Evolutionary conservation across 2,329 filamentous ascomycete genomes (phyloP), one percentile per base, ranked within the genome.

Genomic region (Diaporthe aspalathi): DNA sequence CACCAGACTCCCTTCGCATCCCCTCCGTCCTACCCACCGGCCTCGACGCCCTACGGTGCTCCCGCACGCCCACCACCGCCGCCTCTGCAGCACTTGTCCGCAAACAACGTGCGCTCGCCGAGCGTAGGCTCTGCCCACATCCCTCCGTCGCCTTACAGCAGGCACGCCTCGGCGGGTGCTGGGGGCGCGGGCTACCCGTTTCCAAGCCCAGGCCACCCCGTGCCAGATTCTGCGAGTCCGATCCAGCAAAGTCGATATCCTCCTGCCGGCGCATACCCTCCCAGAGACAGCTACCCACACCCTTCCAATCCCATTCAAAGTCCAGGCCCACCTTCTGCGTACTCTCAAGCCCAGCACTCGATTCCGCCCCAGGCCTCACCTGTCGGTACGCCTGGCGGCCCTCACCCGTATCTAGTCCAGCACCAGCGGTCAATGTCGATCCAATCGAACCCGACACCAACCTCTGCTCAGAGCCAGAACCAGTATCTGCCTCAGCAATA

Each of bases 371-470:
- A 87, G 74, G 86, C 85, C 68, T 84, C 87, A 16, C 85, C 86
- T 3, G 80, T 87, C 29, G 83, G 80, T n/a, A 83, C 83, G 14
- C 80, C 84, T 11, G 81, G 81, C 63, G 80, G 79, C 22, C 77
- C 78, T 11, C 81, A 83, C 70, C 75, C 81, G 32, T 80, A 79
- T 57, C 66, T 78, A 6, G 47, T 53, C 29, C 71, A 71, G 66
- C 81, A 86, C 70, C 84, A 85, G 73, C 81, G 88, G 75, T 89
- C 89, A 52, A 87, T 87, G 70, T 91, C 89, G 27, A 82, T 85
- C 7, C 87, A 90, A 69, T 90, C 89, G 16, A 86, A 85, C 32
- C 82, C 88, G 14, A 91, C 89, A 45, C 89, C 89, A n/a, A 90
- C 88, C 8, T 90, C 89, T 49, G 86, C 88, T 20, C 88, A 90